Base-by-base conservation (phyloP, 805 yeast species). In the Cyberlindnera xylosilytica region DNA sequence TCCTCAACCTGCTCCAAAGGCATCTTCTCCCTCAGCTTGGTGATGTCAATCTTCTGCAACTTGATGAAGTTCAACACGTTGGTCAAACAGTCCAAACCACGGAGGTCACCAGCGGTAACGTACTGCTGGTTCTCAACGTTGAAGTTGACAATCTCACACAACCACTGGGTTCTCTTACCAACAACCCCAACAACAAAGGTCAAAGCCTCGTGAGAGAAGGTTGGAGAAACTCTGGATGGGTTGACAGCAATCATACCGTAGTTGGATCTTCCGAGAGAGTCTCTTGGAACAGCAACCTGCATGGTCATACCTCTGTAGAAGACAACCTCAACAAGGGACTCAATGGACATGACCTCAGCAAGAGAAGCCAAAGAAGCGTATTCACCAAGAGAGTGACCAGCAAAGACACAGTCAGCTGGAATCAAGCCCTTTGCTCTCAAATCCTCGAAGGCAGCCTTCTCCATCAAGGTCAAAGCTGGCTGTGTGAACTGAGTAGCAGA, bases 231-330 rank as follows among this genome's bases (percentile, higher is more conserved):
- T 70, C 99, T 83, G 49, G 95, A 78, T 60, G 99, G 99, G 73
- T 95, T 93, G 45, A 91, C 90, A 41, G 99, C 99, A 73, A 88
- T 79, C 99, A 93, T 93, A 76, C 98, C 98, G 62, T 93, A 93
- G 75, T 93, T 93, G 46, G 99, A 93, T 72, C 98, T 85, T 38
- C 99, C 99, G 39, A 69, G 64, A 42, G 81, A 78, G 69, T 93
- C 99, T 73, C 99, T 85, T 64, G 98, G 98, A 53, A 93, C 99
- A 36, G 99, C 99, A 53, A 93, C 99, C 74, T 93, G 99, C 99
- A 93, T 93, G 38, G 99, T 95, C 98, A 93, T 93, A 78, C 99
- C 99, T 76, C 99, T 84, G 79, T 93, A 95, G 78, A 93, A 93
- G 41, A 91, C 98, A 66, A 91, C 95, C 66, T 91, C 98, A 50